A percentile compares a stretch with the other conserved stretches of the same genome.
Conservation (phyloP, 306 rosid genomes). For the Geum urbanum region DNA sequence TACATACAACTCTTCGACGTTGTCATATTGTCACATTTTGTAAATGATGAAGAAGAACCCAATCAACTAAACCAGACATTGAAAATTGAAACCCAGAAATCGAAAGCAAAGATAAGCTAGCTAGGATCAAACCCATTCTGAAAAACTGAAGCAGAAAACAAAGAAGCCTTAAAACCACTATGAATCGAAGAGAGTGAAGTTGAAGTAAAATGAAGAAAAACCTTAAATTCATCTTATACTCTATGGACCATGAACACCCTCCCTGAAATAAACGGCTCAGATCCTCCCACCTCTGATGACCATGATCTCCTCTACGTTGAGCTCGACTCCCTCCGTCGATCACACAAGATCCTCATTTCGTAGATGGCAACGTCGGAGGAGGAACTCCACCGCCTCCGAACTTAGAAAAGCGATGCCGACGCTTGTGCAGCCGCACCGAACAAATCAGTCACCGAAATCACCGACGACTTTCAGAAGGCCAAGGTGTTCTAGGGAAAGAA, state of each 20-base stretch:
- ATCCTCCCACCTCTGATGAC: not conserved
- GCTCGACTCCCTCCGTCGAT: slow-evolving; percentile 28
- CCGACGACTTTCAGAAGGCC: slow-evolving; percentile 25
- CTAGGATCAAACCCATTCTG: not conserved
- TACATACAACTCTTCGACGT: too few relatives aligned
- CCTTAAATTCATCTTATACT: slow-evolving; percentile 15
- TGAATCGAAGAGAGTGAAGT: too few relatives aligned
- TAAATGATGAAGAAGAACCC: not conserved
- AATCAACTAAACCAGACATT: not conserved
- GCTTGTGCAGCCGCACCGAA: slow-evolving; percentile 21
- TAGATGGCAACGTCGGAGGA: slow-evolving; percentile 23
- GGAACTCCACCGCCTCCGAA: slow-evolving; percentile 6
- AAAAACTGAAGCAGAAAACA: not conserved
- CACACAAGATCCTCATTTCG: slow-evolving; percentile 25
- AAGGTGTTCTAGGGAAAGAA: slow-evolving; percentile 34
- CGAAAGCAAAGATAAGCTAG: not conserved
- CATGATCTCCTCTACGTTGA: slow-evolving; percentile 25
- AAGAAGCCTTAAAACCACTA: too few relatives aligned
- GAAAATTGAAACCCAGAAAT: not conserved
- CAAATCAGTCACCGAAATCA: slow-evolving; percentile 19
- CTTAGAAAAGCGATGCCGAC: slow-evolving; percentile 23
- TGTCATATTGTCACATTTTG: not conserved
- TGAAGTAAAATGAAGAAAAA: too few relatives aligned
- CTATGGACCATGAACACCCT: slow-evolving; percentile 40
- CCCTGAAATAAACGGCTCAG: not conserved